These are phyloP conservation scores for Handroanthus guayacan DNA, from an alignment of 257 asterid species.

Conservation along the genomic window DNA sequence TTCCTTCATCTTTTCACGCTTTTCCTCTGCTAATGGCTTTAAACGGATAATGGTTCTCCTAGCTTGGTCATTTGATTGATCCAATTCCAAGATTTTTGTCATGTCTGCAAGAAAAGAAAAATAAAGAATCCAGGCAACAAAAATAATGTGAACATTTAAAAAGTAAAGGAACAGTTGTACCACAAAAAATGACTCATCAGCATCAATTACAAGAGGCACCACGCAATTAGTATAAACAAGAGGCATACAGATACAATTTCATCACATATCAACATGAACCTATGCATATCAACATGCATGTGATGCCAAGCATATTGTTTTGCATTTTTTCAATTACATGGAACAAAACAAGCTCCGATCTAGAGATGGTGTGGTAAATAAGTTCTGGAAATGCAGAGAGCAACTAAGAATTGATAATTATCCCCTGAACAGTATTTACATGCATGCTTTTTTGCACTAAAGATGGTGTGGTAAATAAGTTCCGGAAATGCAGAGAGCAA, in stretches of 20 bases:
- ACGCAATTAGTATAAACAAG: too few relatives aligned
- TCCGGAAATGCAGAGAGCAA: too few relatives aligned
- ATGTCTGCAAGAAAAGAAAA: conserved; percentile 56
- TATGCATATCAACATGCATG: too few relatives aligned
- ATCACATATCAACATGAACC: too few relatives aligned
- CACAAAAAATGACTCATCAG: conserved; percentile 1
- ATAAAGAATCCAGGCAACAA: conserved; percentile 17
- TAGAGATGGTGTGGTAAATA: too few relatives aligned
- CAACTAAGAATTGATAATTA: too few relatives aligned
- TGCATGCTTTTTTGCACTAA: neutral
- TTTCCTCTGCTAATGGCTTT: conserved; percentile 93
- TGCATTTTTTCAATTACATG: too few relatives aligned
- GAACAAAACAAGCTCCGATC: too few relatives aligned
- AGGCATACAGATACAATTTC: too few relatives aligned
- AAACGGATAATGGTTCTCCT: conserved; percentile 75
- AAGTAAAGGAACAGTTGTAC: conserved; percentile 20
- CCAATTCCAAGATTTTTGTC: conserved; percentile 83
- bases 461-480: neutral
- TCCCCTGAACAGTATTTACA: too few relatives aligned
- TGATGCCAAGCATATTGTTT: too few relatives aligned
- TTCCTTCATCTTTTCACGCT: conserved; percentile 97
- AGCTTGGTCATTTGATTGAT: conserved; percentile 81
- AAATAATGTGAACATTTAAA: neutral
- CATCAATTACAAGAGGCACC: neutral
- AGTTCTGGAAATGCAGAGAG: too few relatives aligned